Evolutionary conservation across 495 filamentous ascomycete genomes (phyloP), one percentile per base, ranked within the genome.

Genomic region (Glutinoglossum americanum): DNA sequence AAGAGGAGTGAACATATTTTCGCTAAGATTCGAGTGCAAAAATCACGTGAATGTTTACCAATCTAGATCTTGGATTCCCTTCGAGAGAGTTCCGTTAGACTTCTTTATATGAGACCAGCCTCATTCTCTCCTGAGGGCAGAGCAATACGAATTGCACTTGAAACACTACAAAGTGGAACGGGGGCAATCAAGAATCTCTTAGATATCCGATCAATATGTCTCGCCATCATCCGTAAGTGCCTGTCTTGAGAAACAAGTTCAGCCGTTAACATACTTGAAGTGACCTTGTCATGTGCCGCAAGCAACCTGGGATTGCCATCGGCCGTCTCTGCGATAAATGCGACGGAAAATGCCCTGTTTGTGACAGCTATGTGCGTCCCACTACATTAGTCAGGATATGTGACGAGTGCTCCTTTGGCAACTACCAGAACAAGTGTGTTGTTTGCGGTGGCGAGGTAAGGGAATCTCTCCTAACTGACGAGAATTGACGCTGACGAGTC

Each of bases 401-500:
- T 75, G 92, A 99, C 72, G 92, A 99, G 72, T 99, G 92, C 75
- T 84, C 84, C 65, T 99, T 99, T 69, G 92, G 92, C 64, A 99
- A 99, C 74, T 99, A 97, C 73, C 92, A 97, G 74, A 99, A 99
- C 71, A 99, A 99, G 68, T 99, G 92, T 66, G 87, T 97, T 27
- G 92, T 99, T 26, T 99, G 92, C 69, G 92, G 92, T 71, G 92
- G 92, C 61, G 92, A 99, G 66, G 67, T 71, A 65, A 57, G 23
- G 15, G 26, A 27, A n/a, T 26, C 0, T 45, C 45, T 28, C 44
- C 45, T 49, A 37, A 59, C 7, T 27, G 10, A 33, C n/a, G 10
- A 15, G 25, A 27, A 19, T 15, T 10, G n/a, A 41, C 53, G 26
- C 17, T 55, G 25, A 55, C 19, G 17, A 17, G 11, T 33, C 8